Conservation (phyloP, 768 basidiomycete genomes). For the Multifurca ochricompacta region DNA sequence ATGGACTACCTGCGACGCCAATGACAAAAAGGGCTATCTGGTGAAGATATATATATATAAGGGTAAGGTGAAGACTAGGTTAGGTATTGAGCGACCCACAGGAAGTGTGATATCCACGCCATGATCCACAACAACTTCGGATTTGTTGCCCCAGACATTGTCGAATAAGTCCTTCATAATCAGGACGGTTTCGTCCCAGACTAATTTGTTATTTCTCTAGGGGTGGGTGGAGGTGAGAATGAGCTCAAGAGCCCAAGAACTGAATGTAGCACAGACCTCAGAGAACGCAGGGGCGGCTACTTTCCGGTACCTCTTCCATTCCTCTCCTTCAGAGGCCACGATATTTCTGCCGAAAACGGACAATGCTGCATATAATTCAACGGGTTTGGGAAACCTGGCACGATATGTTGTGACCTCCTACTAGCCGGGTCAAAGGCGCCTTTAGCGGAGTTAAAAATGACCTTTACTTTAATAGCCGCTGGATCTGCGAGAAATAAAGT, state of each 20-base stretch:
- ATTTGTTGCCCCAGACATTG: constrained; percentile 40
- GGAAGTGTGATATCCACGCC: constrained; percentile 46
- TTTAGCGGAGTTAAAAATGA: not conserved
- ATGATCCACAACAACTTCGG: constrained; percentile 37
- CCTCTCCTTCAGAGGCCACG: constrained; percentile 53
- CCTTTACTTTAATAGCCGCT: constrained; percentile 12
- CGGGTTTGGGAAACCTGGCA: constrained; percentile 50
- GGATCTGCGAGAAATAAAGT: constrained; percentile 11
- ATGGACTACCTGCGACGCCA: constrained; percentile 35
- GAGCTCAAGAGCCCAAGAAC: not conserved
- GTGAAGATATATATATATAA: not conserved
- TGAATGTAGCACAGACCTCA: constrained; percentile 33
- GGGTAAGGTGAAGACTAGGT: no score
- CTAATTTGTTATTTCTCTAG: constrained; percentile 32
- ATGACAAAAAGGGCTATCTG: constrained; percentile 52
- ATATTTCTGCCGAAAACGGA: constrained; percentile 53
- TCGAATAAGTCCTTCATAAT: constrained; percentile 29
- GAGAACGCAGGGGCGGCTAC: constrained; percentile 60
- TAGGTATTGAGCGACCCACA: constrained; percentile 27
- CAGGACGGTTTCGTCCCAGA: constrained; percentile 32
- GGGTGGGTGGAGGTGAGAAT: not conserved
- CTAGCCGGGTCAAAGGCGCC: not conserved
- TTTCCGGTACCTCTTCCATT: constrained; percentile 60
- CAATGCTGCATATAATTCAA: constrained; percentile 38
- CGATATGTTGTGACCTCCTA: constrained; percentile 46